phyloP scores from a whole-genome alignment of 345 rosid genomes.

The Gossypium mustelinum region DNA sequence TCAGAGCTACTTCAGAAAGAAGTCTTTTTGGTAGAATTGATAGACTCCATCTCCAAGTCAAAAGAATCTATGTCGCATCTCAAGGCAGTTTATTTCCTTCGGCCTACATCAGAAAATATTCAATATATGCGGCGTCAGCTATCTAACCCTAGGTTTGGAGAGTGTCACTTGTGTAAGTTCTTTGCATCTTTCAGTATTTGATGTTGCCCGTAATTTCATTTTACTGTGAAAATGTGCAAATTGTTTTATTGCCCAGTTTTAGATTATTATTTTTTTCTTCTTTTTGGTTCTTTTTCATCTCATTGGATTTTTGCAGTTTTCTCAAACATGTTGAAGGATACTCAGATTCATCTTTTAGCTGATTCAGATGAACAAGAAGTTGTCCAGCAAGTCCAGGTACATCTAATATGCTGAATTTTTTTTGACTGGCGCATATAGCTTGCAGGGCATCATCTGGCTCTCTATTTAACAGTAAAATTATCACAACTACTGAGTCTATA shows the following conservation, averaged over 20 bases:
- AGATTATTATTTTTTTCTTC: neutral
- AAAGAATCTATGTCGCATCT: constrained; percentile 91
- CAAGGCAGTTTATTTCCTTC: constrained; percentile 85
- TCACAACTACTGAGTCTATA: neutral
- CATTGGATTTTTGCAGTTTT: constrained; percentile 60
- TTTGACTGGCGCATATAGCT: neutral
- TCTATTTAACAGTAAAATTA: neutral
- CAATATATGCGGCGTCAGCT: constrained; percentile 82
- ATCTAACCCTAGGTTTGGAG: constrained; percentile 82
- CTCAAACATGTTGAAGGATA: constrained; percentile 93
- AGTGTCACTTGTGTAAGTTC: constrained; percentile 75
- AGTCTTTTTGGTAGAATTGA: constrained; percentile 86
- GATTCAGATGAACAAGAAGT: constrained; percentile 98
- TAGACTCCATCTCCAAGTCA: constrained; percentile 77
- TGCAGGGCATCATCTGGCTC: neutral
- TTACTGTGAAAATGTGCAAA: neutral
- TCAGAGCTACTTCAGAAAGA: constrained; percentile 95
- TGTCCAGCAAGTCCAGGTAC: constrained; percentile 95
- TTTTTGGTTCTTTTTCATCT: neutral
- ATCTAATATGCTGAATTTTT: neutral
- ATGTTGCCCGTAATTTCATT: neutral
- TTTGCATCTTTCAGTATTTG: neutral
- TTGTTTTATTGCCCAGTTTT: neutral
- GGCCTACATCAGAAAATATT: constrained; percentile 82
- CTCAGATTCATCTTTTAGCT: constrained; percentile 92